Base-by-base conservation (phyloP, 78 protist genomes). In the Anaeramoeba flamelloides region DNA sequence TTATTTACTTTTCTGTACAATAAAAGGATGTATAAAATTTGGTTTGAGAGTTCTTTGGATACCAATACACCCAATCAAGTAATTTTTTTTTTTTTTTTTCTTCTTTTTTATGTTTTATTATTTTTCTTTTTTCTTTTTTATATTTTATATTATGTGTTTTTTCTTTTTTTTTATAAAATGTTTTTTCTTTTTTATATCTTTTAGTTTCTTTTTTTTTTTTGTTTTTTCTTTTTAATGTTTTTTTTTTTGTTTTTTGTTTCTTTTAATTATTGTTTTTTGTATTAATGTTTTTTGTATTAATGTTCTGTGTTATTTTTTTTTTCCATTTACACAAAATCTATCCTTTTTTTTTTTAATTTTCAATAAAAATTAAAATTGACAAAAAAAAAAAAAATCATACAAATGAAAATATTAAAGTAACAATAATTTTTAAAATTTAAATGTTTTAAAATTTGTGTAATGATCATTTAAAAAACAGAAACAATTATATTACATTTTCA, bases 1-100 rank as follows among this genome's bases (percentile, higher is more conserved):
- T 88, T 93, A 90, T 53, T 22, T 93, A 1, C 78, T 90, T 30
- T 39, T 74, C 83, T 77, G 87, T 65, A 81, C 77, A 1, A 38
- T 90, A 84, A 89, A 90, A 81, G 96, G 96, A 33, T 82, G 82
- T 79, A 76, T 89, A 69, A 91, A 88, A 82, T 84, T 93, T 76
- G 96, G 93, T 3, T 34, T 89, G n/a, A 81, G 90, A 37, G 36
- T 93, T 31, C 80, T 87, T 80, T 84, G 87, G 83, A 81, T 93
- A 83, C 83, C 91, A 40, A 81, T 93, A 81, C 94, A 93, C 83
- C 91, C 91, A 41, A 89, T 93, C 92, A 82, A 17, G 69, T 53
- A 53, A 53, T 53, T 53, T 53, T 26, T 53, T 26, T 53, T 53
- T 53, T 26, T 53, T 26, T 53, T 53, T 53, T 26, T 53, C 8